Base-by-base conservation (phyloP, 2,329 filamentous ascomycete species). In the Neofusicoccum laricinum region DNA sequence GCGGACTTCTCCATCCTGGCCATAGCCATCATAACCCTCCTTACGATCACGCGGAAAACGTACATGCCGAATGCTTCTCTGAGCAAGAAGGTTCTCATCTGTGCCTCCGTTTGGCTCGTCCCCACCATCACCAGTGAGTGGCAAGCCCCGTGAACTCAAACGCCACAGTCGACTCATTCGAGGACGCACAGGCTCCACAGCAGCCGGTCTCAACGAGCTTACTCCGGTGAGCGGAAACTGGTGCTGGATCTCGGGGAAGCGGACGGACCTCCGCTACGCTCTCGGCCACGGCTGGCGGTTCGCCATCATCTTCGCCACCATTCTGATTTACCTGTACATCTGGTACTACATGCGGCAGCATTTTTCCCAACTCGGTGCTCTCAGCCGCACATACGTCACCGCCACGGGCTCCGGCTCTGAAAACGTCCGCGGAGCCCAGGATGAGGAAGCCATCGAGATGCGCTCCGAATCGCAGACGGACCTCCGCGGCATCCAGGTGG, bases 201-300 rank as follows among this genome's bases (percentile, higher is more conserved):
- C 55, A 12, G 8, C 53, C n/a, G 17, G 11, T 19, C 25, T 65
- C 69, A 11, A 74, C 75, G 64, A 69, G 14, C 74, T 76, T 63
- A 75, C 71, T 2, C 76, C 76, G 41, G 79, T 81, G 1, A 79
- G 77, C 2, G 80, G 80, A 0, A 81, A 82, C 65, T 82, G 80
- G 80, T 82, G 80, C 69, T 82, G 80, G 80, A 82, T 82, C 65
- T 70, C 73, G 15, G 66, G 71, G 12, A 67, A 72, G 2, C 69
- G 74, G 19, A 68, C 72, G 30, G 75, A 75, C 10, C 71, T 81
- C 19, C 76, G 80, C 25, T 82, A 82, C 62, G 75, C 70, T 1
- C 71, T 82, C 53, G 79, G 78, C 25, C 25, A 82, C 63, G 79
- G 76, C 43, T 81, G 79, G 80, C 76, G 80, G 11, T 76, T 81